Conservation (phyloP, 1,139 yeast genomes). For the Kodamaea ohmeri region DNA sequence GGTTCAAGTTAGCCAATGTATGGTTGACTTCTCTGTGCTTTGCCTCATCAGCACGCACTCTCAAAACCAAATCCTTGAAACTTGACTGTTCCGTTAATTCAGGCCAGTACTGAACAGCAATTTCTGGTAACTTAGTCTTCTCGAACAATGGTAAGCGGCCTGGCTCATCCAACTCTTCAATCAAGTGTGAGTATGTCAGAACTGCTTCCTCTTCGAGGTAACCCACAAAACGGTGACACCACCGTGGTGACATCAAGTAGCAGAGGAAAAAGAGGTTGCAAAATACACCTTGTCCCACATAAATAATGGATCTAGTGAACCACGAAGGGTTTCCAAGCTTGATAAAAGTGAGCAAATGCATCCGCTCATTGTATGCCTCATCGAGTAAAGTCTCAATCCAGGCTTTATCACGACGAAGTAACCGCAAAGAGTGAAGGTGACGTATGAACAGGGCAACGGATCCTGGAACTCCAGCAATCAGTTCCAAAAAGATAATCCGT, state of each 20-base stretch:
- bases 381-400: constrained; percentile 75
- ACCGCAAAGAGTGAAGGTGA: constrained; percentile 60
- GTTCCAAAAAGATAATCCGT: constrained; percentile 65
- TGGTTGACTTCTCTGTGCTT: constrained; percentile 78
- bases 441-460: constrained; percentile 71
- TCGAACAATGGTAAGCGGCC: constrained; percentile 54
- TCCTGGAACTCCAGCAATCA: constrained; percentile 79
- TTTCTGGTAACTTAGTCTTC: constrained; percentile 45
- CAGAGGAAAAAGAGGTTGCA: constrained; percentile 62
- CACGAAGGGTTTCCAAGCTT: constrained; percentile 63
- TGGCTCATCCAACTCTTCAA: constrained; percentile 52
- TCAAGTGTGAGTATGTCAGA: constrained; percentile 60
- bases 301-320: constrained; percentile 55
- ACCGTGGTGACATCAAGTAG: constrained; percentile 58
- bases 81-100: constrained; percentile 47
- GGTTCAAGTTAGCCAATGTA: constrained; percentile 62
- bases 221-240: constrained; percentile 77
- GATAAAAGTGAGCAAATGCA: constrained; percentile 71
- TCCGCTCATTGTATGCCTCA: constrained; percentile 78
- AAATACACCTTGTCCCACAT: constrained; percentile 71
- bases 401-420: constrained; percentile 65
- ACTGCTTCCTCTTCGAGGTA: constrained; percentile 81
- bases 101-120: constrained; percentile 65
- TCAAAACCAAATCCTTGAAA: constrained; percentile 57
- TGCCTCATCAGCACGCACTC: constrained; percentile 64